Conservation (phyloP, 352 stramenopile species). For the Phytophthora multivora region DNA sequence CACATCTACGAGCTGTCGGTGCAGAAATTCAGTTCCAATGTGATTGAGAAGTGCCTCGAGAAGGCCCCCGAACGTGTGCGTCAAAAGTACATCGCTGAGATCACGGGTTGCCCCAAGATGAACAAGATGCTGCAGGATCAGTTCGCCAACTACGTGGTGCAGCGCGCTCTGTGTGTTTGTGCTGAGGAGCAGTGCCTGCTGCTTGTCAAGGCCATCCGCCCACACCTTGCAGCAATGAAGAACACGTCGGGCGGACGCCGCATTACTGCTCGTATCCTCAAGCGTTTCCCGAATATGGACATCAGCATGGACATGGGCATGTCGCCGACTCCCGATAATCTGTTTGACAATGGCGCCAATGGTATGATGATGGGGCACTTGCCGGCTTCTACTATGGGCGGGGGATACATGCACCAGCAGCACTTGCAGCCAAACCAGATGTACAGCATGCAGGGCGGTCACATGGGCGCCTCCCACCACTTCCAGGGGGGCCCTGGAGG, state of each 20-base stretch:
- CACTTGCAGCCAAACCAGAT: constrained; percentile 39
- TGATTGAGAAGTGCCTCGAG: constrained; percentile 99
- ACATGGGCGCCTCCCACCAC: constrained; percentile 27
- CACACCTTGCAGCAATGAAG: constrained; percentile 93
- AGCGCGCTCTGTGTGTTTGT: constrained; percentile 95
- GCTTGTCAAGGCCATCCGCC: constrained; percentile 96
- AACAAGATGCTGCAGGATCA: constrained; percentile 97
- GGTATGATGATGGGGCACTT: constrained; percentile 41
- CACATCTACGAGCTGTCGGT: constrained; percentile 96
- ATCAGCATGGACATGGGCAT: constrained; percentile 79
- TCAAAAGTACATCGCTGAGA: constrained; percentile 78
- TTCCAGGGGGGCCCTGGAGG: constrained; percentile 24
- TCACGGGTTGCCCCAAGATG: constrained; percentile 83
- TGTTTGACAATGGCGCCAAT: constrained; percentile 37
- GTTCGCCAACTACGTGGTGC: constrained; percentile 99
- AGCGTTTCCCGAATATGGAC: constrained; percentile 96
- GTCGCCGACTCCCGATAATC: constrained; percentile 33
- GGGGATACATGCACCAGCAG: constrained; percentile 40
- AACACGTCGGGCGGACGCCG: constrained; percentile 94
- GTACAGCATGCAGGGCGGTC: constrained; percentile 39
- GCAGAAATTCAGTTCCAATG: constrained; percentile 99
- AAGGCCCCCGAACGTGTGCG: constrained; percentile 85
- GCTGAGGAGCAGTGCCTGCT: constrained; percentile 93
- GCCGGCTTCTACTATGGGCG: constrained; percentile 26
- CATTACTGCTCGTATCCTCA: constrained; percentile 96